Evolutionary conservation across 1,284 basidiomycete species (phyloP).

Genomic region (Neotropicomus parvogracilis): DNA sequence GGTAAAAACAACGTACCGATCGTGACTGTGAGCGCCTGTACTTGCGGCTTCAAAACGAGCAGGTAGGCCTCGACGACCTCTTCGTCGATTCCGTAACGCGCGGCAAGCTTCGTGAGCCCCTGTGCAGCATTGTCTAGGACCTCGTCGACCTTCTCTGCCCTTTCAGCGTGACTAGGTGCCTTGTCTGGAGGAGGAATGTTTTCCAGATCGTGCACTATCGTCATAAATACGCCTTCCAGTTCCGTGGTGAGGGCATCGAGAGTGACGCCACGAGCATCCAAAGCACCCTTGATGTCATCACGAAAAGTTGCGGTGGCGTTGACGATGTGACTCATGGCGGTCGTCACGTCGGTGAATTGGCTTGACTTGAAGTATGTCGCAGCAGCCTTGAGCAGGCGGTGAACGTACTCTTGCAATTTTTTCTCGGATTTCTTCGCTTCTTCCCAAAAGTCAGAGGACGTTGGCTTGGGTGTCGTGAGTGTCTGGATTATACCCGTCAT

Average conservation of each 20-base stretch:
- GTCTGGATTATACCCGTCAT: neutral
- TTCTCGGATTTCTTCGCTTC: constrained; percentile 2
- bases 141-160: constrained; percentile 3
- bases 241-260: constrained; percentile 6
- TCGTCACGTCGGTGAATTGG: constrained; percentile 4
- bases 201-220: neutral
- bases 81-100: constrained; percentile 2
- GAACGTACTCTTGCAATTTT: neutral
- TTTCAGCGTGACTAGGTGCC: constrained; percentile 5
- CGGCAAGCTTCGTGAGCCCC: constrained; percentile 1
- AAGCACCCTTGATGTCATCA: neutral
- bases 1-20: constrained; percentile 9
- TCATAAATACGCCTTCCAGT: constrained; percentile 6
- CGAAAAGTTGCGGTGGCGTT: constrained; percentile 14
- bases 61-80: constrained; percentile 1
- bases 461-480: neutral
- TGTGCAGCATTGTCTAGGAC: constrained; percentile 1
- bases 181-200: constrained; percentile 1
- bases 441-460: constrained; percentile 11
- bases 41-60: neutral
- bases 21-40: constrained; percentile 1
- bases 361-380: constrained; percentile 1
- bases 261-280: constrained; percentile 7
- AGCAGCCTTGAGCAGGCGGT: constrained; percentile 3
- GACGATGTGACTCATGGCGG: constrained; percentile 10